Evolutionary conservation across 768 basidiomycete genomes (phyloP), one percentile per base, ranked within the genome.

Genomic region (Amanita thiersii): DNA sequence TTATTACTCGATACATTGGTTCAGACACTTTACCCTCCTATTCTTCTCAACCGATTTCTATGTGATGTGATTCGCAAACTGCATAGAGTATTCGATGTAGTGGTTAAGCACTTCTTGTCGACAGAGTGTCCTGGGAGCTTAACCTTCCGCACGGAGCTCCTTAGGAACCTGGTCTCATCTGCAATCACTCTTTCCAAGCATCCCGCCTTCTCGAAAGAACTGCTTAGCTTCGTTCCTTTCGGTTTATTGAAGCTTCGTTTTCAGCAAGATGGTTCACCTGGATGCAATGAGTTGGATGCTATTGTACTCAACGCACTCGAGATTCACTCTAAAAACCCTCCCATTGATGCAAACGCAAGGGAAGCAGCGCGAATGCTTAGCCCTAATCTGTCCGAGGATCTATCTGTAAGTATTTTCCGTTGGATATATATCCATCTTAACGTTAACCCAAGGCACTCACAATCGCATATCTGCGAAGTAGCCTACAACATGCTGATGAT

Each of bases 31-130:
- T 59, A 56, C 30, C 67, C 69, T 2, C 52, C 69, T 1, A 55
- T 72, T 9, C 62, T 64, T 31, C 68, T 64, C 9, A 66, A 69
- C 24, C 72, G 70, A 60, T 73, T 77, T 37, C 60, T 79, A 6
- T 52, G 56, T 11, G 75, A 81, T 49, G 49, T 77, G 31, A 49
- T 64, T 34, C 70, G 68, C 24, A 62, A 58, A 23, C 55, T 66
- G 8, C 55, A 63, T 23, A 55, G 58, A 23, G 57, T 66, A 17
- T 69, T 76, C 46, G 58, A 73, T 37, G 17, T 12, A 5, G 23
- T 37, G 5, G 35, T 43, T 24, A 19, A 43, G 26, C 67, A 57
- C 44, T 68, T 68, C 44, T 50, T 69, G 21, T 69, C 70, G 5
- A 47, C 63, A 10, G 57, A 56, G 24, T 71, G 66, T 19, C 19